phyloP scores from a whole-genome alignment of 73 alveolate genomes.

The Halteria grandinella region DNA sequence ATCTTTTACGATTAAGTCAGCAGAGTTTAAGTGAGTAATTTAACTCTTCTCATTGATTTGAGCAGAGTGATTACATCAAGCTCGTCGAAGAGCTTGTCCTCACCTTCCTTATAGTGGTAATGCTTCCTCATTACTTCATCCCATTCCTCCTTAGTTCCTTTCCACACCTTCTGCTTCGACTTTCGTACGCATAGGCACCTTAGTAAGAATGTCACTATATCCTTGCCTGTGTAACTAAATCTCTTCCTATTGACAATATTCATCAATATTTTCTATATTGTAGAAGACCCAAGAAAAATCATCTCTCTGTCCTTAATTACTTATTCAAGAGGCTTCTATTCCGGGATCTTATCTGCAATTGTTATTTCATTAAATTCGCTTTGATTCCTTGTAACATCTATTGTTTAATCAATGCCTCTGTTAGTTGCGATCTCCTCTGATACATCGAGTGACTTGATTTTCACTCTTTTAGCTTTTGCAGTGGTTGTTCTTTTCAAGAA shows the following conservation, averaged over 20 bases:
- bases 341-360: too few species aligned
- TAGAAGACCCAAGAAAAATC: background rate
- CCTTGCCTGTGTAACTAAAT: background rate
- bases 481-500: too few species aligned
- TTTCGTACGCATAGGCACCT: too few species aligned
- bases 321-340: too few species aligned
- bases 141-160: too few species aligned
- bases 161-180: too few species aligned
- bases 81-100: slow-evolving; percentile 16
- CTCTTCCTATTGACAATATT: background rate
- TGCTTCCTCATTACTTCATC: background rate
- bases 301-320: background rate
- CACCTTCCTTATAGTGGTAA: background rate
- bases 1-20: slow-evolving; percentile 1
- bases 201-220: background rate
- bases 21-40: background rate
- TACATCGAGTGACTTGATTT: too few species aligned
- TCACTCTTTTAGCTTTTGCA: too few species aligned
- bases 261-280: background rate
- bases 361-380: too few species aligned
- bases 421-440: too few species aligned
- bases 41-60: background rate
- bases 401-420: too few species aligned
- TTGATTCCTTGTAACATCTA: too few species aligned
- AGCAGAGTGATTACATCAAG: slow-evolving; percentile 3